Evolutionary conservation across 1,139 yeast genomes (phyloP).

Genomic region (Suhomyces guaymorum): DNA sequence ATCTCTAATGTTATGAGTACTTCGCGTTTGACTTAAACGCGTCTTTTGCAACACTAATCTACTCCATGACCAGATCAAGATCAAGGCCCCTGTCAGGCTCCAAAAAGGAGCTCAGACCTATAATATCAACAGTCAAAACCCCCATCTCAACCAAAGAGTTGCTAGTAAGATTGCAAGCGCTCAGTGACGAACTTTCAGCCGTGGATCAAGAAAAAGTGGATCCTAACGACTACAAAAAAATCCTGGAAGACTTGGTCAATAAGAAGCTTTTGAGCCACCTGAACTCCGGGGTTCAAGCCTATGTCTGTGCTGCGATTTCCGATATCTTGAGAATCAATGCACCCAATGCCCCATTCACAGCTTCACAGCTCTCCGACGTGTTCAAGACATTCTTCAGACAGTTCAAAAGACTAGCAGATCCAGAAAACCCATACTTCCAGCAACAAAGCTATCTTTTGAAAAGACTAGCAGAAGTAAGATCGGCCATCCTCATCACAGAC

Average conservation of each 20-base stretch:
- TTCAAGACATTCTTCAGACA: conserved; percentile 65
- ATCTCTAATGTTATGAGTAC: neutral
- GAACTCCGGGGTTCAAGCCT: conserved; percentile 72
- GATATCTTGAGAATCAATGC: conserved; percentile 80
- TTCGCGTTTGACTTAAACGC: no score
- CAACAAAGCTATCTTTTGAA: conserved; percentile 71
- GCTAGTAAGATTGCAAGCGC: conserved; percentile 37
- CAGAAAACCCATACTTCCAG: conserved; percentile 62
- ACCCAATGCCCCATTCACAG: conserved; percentile 88
- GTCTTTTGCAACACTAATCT: conserved; percentile 9
- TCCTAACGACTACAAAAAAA: conserved; percentile 39
- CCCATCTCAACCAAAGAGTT: conserved; percentile 64
- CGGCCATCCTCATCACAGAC: conserved; percentile 78
- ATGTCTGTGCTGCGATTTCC: conserved; percentile 70
- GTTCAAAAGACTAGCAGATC: conserved; percentile 56
- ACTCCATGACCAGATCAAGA: conserved; percentile 5
- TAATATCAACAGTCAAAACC: conserved; percentile 55
- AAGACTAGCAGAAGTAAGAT: conserved; percentile 72
- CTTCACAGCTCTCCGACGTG: conserved; percentile 58
- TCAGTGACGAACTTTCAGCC: conserved; percentile 62
- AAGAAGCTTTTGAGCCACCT: conserved; percentile 60
- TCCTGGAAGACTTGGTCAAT: conserved; percentile 56
- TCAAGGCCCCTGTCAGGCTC: conserved; percentile 14
- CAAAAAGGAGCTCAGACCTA: conserved; percentile 42
- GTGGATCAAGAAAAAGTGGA: conserved; percentile 63